Conservation (phyloP, 257 asterid genomes). For the Thymus quinquecostatus region DNA sequence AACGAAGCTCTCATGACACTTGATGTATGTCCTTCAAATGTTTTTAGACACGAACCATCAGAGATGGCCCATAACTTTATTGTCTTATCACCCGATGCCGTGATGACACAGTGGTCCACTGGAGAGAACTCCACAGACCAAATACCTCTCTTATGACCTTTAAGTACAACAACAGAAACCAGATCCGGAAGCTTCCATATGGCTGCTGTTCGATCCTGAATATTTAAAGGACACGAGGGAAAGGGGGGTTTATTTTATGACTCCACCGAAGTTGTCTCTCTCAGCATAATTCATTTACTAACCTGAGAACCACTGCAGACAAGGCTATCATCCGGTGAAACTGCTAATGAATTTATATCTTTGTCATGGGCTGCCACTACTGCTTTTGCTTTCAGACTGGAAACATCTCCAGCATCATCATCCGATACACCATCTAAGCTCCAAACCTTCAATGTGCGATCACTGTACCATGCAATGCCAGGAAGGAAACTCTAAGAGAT, state of each 20-base stretch:
- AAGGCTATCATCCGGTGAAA: slow-evolving; percentile 93
- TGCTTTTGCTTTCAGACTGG: slow-evolving; percentile 79
- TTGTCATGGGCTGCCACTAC: slow-evolving; percentile 95
- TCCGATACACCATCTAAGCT: slow-evolving; percentile 67
- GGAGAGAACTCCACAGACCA: slow-evolving; percentile 99
- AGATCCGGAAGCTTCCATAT: slow-evolving; percentile 96
- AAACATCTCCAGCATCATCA: slow-evolving; percentile 43
- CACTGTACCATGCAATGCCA: slow-evolving; percentile 53
- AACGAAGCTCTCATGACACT: slow-evolving; percentile 92
- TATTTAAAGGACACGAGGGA: slow-evolving; percentile 33
- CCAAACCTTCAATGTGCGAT: slow-evolving; percentile 92
- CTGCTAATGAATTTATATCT: slow-evolving; percentile 89
- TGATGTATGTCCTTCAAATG: slow-evolving; percentile 94
- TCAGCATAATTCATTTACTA: slow-evolving; percentile 29
- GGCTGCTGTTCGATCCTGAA: slow-evolving; percentile 95
- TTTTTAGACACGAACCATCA: slow-evolving; percentile 89
- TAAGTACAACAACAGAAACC: slow-evolving; percentile 69
- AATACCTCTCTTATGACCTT: slow-evolving; percentile 95
- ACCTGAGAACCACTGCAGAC: slow-evolving; percentile 99
- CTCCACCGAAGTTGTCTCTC: slow-evolving; percentile 2
- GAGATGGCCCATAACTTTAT: slow-evolving; percentile 91
- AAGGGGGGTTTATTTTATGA: slow-evolving; percentile 17
- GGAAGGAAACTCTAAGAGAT: slow-evolving; percentile 25
- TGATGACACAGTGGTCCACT: slow-evolving; percentile 91
- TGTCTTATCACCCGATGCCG: slow-evolving; percentile 96